Base-by-base conservation (phyloP, 768 basidiomycete genomes). In the Phlebiopsis flavidoalba region DNA sequence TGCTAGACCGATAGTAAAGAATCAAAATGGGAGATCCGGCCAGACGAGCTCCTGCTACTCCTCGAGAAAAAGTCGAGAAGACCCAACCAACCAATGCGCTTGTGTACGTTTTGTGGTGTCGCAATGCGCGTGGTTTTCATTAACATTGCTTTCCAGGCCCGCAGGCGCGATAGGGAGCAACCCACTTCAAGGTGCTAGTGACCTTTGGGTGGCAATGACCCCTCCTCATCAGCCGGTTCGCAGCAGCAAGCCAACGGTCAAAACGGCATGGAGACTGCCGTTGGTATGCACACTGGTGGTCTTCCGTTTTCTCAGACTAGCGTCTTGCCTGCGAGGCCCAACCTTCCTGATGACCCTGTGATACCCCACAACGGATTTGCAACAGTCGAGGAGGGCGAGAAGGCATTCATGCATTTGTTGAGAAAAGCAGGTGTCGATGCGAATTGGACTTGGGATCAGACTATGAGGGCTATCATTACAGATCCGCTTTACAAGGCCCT, bases 1-100 rank as follows among this genome's bases (percentile, higher is more conserved):
- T 15, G 68, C 2, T 68, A 97, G 88, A 89, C 86, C 35, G 87
- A 90, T 46, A 83, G 87, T 33, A 96, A 94, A 66, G 92, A 96
- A 74, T 96, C 95, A 2, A 93, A 95, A 77, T 98, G 97, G 97
- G 93, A 96, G 61, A 89, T 96, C n/a, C n/a, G n/a, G 86, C 97
- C 97, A 10, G 88, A 93, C 57, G 95, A 98, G 68, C 83, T 99
- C 26, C 75, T 89, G 22, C 79, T 91, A n/a, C 74, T 95, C 22
- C 79, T 94, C 40, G 89, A 92, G 70, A 91, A 88, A 66, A 88
- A 66, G 88, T 95, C 0, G 91, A 93, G 73, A 89, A 90, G 71
- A 89, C 93, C 61, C 76, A 78, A 55, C 70, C 76, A 48, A 64
- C 67, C 66, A 72, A 69, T 58, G 73, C 71, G 26, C 51, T 70